These are phyloP conservation scores for Omphalea diandra DNA, from an alignment of 441 rosid species.

Conservation along the genomic window DNA sequence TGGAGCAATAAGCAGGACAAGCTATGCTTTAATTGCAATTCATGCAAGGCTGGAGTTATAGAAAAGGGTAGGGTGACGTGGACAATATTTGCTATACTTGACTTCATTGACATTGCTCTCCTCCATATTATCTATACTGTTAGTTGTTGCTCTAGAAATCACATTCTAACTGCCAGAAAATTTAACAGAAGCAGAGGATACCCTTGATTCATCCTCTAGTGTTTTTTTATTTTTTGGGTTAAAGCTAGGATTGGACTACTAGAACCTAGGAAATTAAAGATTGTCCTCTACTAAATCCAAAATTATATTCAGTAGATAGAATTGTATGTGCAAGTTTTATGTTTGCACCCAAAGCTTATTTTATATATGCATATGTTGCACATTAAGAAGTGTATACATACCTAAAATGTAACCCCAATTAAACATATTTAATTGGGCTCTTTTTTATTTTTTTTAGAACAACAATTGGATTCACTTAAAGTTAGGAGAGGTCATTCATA, in stretches of 20 bases:
- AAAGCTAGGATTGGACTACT: background rate
- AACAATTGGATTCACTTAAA: too few species aligned
- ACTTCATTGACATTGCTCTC: conserved; percentile 33
- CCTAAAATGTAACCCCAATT: too few species aligned
- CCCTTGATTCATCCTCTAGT: background rate
- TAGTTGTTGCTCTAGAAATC: conserved; percentile 28
- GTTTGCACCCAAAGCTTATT: background rate
- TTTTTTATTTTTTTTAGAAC: too few species aligned
- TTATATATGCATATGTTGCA: too few species aligned
- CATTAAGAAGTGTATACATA: too few species aligned
- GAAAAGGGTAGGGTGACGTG: conserved; percentile 43
- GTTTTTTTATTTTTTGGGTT: background rate
- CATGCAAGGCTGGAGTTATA: conserved; percentile 58
- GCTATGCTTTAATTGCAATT: conserved; percentile 51
- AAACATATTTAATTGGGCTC: too few species aligned
- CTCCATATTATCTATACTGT: conserved; percentile 25
- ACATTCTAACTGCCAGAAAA: conserved; percentile 3
- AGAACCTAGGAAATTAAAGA: background rate
- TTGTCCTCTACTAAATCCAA: too few species aligned
- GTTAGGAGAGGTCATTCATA: too few species aligned
- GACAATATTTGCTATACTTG: conserved; percentile 39
- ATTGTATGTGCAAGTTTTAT: too few species aligned
- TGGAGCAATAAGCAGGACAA: conserved; percentile 54
- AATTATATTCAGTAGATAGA: too few species aligned
- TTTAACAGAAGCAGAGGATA: background rate